Conservation (phyloP, 345 rosid genomes). For the Eucalyptus grandis region DNA sequence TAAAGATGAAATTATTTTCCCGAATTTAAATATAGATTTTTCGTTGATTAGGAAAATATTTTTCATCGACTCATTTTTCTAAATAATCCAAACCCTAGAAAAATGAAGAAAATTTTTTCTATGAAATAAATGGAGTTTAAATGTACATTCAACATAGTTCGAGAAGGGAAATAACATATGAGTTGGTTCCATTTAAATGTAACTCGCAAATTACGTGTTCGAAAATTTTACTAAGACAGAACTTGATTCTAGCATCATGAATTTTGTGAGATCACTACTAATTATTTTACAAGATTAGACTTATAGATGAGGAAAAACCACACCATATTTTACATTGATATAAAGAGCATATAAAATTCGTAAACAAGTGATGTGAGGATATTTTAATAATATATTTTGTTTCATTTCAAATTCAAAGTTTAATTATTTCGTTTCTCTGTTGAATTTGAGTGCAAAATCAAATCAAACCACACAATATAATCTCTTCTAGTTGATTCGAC, state of each 20-base stretch:
- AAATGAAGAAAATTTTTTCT: not conserved
- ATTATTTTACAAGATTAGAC: not conserved
- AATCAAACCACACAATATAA: not conserved
- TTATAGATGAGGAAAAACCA: too few relatives aligned
- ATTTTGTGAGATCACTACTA: not conserved
- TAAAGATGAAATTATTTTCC: too few relatives aligned
- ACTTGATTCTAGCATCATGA: not conserved
- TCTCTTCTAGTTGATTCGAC: not conserved
- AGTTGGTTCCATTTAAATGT: not conserved
- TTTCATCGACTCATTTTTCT: too few relatives aligned
- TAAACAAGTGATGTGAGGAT: too few relatives aligned
- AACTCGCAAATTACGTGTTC: accelerated
- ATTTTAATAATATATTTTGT: too few relatives aligned
- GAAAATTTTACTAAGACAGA: not conserved
- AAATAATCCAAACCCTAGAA: not conserved
- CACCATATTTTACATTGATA: not conserved
- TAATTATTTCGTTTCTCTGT: not conserved
- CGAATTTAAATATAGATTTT: too few relatives aligned
- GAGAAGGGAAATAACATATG: not conserved
- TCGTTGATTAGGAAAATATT: not conserved
- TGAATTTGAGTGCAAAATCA: not conserved
- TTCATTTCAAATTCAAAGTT: too few relatives aligned
- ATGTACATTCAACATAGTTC: not conserved
- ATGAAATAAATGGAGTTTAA: too few relatives aligned
- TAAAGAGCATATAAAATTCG: accelerated